Evolutionary conservation across 2,329 filamentous ascomycete species (phyloP).

Genomic region (Aspergillus terreus): DNA sequence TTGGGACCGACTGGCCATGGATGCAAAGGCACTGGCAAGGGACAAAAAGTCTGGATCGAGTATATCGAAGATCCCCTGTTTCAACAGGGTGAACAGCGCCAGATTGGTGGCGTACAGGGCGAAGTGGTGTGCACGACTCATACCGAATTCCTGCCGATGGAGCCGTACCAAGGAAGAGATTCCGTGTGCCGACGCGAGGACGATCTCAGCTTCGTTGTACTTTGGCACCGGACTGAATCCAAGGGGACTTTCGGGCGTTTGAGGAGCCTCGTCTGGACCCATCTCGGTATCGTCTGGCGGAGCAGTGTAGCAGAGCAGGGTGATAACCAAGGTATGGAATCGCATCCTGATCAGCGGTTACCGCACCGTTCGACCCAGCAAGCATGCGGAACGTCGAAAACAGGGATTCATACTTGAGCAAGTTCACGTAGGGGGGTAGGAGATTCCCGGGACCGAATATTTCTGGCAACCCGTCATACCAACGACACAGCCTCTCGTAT

Average conservation of each 20-base stretch:
- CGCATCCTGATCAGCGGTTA: slow-evolving; percentile 29
- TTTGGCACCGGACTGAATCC: slow-evolving; percentile 15
- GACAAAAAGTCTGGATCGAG: slow-evolving; percentile 33
- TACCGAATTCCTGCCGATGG: slow-evolving; percentile 31
- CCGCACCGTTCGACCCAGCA: neutral
- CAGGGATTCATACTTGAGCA: slow-evolving; percentile 4
- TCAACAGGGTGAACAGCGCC: slow-evolving; percentile 33
- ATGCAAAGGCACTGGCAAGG: slow-evolving; percentile 30
- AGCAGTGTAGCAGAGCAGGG: slow-evolving; percentile 30
- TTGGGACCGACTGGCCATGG: slow-evolving; percentile 30
- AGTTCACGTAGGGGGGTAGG: slow-evolving; percentile 31
- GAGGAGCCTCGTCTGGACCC: slow-evolving; percentile 15
- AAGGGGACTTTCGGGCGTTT: slow-evolving; percentile 29
- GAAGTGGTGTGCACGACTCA: slow-evolving; percentile 34
- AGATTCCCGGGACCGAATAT: slow-evolving; percentile 23
- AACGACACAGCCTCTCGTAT: slow-evolving; percentile 26
- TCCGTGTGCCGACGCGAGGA: slow-evolving; percentile 26
- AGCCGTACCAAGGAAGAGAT: slow-evolving; percentile 29
- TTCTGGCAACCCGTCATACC: slow-evolving; percentile 28
- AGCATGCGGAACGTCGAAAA: neutral
- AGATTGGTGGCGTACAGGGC: slow-evolving; percentile 38
- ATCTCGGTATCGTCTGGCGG: slow-evolving; percentile 12
- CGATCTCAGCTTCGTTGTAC: slow-evolving; percentile 20
- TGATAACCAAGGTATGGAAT: slow-evolving; percentile 33
- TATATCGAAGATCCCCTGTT: slow-evolving; percentile 27